Evolutionary conservation across 1,139 yeast genomes (phyloP), one percentile per base, ranked within the genome.

Genomic region (Blastobotrys indianensis): DNA sequence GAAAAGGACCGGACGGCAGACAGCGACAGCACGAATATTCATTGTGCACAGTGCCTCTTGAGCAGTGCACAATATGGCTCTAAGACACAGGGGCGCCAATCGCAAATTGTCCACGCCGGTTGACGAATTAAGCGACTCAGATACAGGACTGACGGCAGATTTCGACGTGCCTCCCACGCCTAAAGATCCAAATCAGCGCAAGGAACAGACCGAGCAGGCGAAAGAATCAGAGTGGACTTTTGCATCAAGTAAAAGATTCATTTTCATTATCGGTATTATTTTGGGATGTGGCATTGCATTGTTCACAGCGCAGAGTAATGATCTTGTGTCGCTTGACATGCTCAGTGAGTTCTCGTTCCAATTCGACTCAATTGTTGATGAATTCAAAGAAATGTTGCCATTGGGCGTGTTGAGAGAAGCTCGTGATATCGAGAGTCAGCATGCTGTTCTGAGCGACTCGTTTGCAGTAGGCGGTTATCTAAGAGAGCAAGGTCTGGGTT

Each of bases 381-480:
- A 66, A 47, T 57, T 56, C 54, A 49, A 58, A 29, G 68, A 61
- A 30, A 52, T 56, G 48, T 66, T 92, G 13, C 97, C 97, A 1
- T 67, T 72, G 0, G 74, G 85, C 0, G 61, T 90, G 12, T 76
- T 79, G 48, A 69, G 77, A 9, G 77, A 85, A 47, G 65, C 90
- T 30, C 67, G 72, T 15, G 88, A 82, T 51, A 66, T 78, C 32
- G 76, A 75, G 46, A 64, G 63, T 46, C 56, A 59, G 13, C 63
- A 57, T 29, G 49, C 55, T 1, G 49, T 52, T 32, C 49, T 60
- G 35, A 58, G 94, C 4, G 94, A 86, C 50, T 79, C 87, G 43
- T 92, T 92, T 66, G 86, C 94, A 1, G 95, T 88, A 20, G 98
- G 98, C 2, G 76, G 74, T 54, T 72, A 83, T 43, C 68, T 90